phyloP scores from a whole-genome alignment of 129 eudicot genomes.

The Arctium minus region DNA sequence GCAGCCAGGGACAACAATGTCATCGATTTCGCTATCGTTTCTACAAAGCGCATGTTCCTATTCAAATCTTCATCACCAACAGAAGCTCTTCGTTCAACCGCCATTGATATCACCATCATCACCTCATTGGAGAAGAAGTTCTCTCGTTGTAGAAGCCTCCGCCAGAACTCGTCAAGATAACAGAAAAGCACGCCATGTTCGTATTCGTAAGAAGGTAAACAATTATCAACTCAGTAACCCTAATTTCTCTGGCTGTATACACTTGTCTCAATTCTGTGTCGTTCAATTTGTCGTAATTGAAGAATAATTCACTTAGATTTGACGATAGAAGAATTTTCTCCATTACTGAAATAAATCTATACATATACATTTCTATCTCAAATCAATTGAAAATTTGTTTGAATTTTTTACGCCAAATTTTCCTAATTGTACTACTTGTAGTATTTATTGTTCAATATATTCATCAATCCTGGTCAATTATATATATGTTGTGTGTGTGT shows the following conservation, averaged over 20 bases:
- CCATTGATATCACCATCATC: slow-evolving; percentile 29
- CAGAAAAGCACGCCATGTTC: slow-evolving; percentile 82
- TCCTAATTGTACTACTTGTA: neutral
- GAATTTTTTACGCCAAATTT: neutral
- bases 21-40: slow-evolving; percentile 58
- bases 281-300: neutral
- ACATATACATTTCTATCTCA: neutral
- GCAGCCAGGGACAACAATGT: slow-evolving; percentile 18
- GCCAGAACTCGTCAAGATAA: slow-evolving; percentile 57
- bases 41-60: slow-evolving; percentile 41
- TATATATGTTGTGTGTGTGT: neutral
- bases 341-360: neutral
- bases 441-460: neutral
- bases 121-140: slow-evolving; percentile 31
- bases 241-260: neutral
- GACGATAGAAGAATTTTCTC: neutral
- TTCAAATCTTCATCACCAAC: slow-evolving; percentile 29
- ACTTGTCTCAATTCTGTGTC: neutral
- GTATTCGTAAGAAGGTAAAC: slow-evolving; percentile 82
- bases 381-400: neutral
- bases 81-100: slow-evolving; percentile 22
- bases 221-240: neutral
- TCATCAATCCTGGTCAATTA: neutral
- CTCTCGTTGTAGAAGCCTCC: slow-evolving; percentile 47
- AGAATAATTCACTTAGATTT: neutral